Base-by-base conservation (phyloP, 2,329 filamentous ascomycete genomes). In the Metarhizium sp. region DNA sequence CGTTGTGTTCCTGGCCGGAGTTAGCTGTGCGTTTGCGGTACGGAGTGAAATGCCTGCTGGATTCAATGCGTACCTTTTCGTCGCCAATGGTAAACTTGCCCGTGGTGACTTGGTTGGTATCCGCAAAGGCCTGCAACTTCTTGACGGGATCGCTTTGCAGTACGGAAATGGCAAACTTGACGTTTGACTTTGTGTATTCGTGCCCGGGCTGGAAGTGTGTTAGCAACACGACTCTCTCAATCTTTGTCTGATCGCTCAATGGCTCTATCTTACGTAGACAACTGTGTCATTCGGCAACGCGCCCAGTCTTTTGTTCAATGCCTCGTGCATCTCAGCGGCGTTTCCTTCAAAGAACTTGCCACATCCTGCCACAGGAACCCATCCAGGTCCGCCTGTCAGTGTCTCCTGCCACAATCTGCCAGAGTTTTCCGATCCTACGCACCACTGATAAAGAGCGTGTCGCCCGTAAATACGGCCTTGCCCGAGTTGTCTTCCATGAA, bases 161-260 rank as follows among this genome's bases (percentile, higher is more conserved):
- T 16, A 97, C 87, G 2, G 86, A 87, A 57, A 87, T 74, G 50
- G 84, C 86, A 67, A 99, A 99, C 69, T 90, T 90, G 65, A 94
- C 90, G 66, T 99, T 99, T 52, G 87, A 81, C 72, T 94, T 96
- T n/a, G 94, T 99, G 74, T 99, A 99, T 71, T 97, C 94, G 66
- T 99, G 94, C 4, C 94, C 94, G 18, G 92, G 92, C 86, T 92
- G 59, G 25, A 13, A 5, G 42, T 11, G 7, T 7, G 55, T 6
- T 16, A 11, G 56, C 29, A 55, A 49, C 47, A 30, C 25, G 6
- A 51, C 43, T 30, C 30, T 16, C 32, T 40, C 18, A n/a, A 16
- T 18, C 4, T n/a, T 34, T 36, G 14, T 18, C 16, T n/a, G n/a
- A 14, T 16, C 2, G 8, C n/a, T 36, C 36, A 20, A 49, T 29